Conservation (phyloP, 1,139 yeast genomes). For the Saccharomyces hybrid region DNA sequence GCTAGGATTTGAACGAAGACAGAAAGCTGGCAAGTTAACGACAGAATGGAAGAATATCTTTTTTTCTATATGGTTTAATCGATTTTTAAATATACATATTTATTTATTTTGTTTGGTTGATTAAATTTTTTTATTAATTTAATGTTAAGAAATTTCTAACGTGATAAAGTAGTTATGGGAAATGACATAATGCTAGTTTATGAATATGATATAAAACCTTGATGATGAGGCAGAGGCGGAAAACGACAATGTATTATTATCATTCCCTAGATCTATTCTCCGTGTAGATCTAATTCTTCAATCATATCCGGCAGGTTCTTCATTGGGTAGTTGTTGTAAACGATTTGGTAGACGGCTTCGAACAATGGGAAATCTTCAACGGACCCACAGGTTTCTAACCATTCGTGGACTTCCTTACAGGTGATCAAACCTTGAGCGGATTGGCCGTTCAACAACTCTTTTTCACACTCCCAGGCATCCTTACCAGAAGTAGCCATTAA, state of each 20-base stretch:
- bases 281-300: conserved; percentile 35
- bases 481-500: conserved; percentile 66
- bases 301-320: conserved; percentile 56
- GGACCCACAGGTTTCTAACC: conserved; percentile 54
- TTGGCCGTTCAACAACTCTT: conserved; percentile 79
- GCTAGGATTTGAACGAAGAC: too few species aligned
- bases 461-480: conserved; percentile 72
- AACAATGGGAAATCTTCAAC: conserved; percentile 77
- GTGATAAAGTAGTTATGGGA: conserved; percentile 1
- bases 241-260: neutral
- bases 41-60: neutral
- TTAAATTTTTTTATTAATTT: neutral
- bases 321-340: conserved; percentile 63
- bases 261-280: neutral
- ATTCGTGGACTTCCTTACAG: conserved; percentile 80
- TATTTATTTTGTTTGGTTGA: neutral
- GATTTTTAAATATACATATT: neutral
- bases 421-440: conserved; percentile 91
- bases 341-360: conserved; percentile 74
- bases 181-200: neutral
- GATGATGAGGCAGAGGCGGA: neutral
- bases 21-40: neutral
- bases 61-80: neutral
- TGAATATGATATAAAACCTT: neutral
- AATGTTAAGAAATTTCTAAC: neutral